These are phyloP conservation scores for Coemansia sp. DNA, from an alignment of 192 early-diverging fungal genomes.

Conservation along the genomic window DNA sequence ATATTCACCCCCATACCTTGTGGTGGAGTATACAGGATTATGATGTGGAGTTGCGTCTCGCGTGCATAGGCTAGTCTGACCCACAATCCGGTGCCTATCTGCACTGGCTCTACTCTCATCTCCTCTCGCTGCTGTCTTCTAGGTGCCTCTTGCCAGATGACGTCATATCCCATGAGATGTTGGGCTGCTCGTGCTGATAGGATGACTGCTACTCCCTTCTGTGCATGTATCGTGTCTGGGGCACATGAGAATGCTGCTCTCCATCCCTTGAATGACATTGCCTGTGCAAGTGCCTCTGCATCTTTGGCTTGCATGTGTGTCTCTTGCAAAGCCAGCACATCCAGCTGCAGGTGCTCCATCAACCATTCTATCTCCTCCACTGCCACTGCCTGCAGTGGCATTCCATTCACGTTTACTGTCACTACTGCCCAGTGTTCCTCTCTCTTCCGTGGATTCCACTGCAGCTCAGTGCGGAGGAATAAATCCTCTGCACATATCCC, in stretches of 20 bases:
- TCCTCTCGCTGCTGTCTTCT: neutral
- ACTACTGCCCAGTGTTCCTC: neutral
- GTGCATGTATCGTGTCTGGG: neutral
- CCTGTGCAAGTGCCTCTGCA: neutral
- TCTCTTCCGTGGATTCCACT: neutral
- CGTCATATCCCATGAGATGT: neutral
- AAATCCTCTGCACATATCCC: neutral
- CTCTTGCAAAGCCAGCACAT: neutral
- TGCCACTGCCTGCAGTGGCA: neutral
- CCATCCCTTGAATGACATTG: neutral
- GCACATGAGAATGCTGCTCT: neutral
- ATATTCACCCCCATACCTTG: neutral
- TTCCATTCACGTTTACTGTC: neutral
- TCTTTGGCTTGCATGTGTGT: neutral
- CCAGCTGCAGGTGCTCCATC: neutral
- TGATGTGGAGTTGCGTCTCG: neutral
- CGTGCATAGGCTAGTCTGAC: neutral
- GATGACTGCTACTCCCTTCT: neutral
- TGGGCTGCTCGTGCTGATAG: neutral
- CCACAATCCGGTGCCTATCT: neutral
- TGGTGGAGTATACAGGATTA: neutral
- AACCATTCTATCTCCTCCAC: neutral
- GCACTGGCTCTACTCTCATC: neutral
- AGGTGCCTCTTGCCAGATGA: neutral
- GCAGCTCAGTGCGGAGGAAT: neutral